Percentiles rank a stretch among this genome's conserved stretches.
Conservation (phyloP, 768 basidiomycete species). For the Russula griseocarnosa region DNA sequence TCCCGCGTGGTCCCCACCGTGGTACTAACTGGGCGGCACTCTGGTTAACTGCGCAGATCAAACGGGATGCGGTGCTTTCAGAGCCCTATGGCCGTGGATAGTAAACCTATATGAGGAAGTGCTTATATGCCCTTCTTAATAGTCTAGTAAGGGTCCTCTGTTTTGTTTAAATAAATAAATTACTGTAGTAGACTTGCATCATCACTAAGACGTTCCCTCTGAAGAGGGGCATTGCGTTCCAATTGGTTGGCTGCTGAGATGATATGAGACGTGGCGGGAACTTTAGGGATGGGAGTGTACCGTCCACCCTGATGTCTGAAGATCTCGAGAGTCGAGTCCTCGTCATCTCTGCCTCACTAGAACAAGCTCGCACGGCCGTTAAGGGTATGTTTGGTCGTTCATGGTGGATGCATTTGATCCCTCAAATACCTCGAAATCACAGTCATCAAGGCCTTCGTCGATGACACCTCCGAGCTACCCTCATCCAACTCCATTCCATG, state of each 20-base stretch:
- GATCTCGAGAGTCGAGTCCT: constrained; percentile 27
- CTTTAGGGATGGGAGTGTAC: neutral
- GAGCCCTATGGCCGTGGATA: neutral
- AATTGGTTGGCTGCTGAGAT: neutral
- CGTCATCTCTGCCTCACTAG: constrained; percentile 31
- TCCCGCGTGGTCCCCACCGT: no score
- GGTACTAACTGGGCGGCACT: no score
- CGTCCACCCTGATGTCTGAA: constrained; percentile 6
- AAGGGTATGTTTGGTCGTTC: constrained; percentile 29
- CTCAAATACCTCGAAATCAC: constrained; percentile 13
- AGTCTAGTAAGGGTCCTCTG: no score
- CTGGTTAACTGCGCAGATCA: no score
- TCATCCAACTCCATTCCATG: constrained; percentile 47
- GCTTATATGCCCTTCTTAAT: no score
- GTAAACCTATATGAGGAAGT: no score
- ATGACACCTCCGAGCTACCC: constrained; percentile 16
- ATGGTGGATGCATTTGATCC: neutral
- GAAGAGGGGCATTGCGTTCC: neutral
- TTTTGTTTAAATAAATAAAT: no score
- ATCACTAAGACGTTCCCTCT: no score
- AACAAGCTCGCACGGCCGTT: constrained; percentile 30
- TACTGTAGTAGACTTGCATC: no score
- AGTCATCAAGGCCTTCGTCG: constrained; percentile 32
- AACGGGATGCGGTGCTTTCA: no score
- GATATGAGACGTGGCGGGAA: neutral